Conservation (phyloP, 139 green algal species). For the Chlorella vulgaris region DNA sequence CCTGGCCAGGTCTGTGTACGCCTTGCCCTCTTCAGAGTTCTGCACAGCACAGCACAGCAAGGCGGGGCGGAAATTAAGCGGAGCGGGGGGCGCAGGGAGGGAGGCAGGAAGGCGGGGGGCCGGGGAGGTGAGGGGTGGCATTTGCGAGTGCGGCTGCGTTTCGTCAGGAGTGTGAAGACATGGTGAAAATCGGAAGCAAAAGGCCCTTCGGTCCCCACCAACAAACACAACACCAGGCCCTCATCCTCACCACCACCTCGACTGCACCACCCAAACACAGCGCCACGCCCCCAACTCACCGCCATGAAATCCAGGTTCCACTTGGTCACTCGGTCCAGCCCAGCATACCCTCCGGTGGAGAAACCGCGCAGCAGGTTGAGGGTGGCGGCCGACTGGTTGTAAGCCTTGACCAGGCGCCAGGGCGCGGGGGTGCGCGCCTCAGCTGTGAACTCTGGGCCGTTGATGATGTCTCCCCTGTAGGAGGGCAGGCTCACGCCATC, state of each 20-base stretch:
- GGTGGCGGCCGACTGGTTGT: constrained; percentile 97
- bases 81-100: background rate
- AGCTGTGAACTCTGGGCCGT: constrained; percentile 88
- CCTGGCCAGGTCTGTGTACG: constrained; percentile 90
- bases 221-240: no score
- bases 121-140: background rate
- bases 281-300: background rate
- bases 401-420: constrained; percentile 76
- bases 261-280: no score
- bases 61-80: no score
- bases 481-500: constrained; percentile 80
- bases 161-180: no score
- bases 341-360: constrained; percentile 93
- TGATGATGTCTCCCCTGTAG: constrained; percentile 99
- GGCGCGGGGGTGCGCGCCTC: constrained; percentile 92
- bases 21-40: constrained; percentile 80
- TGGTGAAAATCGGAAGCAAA: no score
- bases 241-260: no score
- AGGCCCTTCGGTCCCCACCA: no score
- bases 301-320: constrained; percentile 99
- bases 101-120: background rate
- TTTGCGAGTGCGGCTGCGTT: no score
- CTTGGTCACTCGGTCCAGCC: constrained; percentile 85
- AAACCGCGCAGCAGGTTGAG: constrained; percentile 99
- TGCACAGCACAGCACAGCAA: background rate